Base-by-base conservation (phyloP, 2,329 filamentous ascomycete species). In the Penicillium crustosum region DNA sequence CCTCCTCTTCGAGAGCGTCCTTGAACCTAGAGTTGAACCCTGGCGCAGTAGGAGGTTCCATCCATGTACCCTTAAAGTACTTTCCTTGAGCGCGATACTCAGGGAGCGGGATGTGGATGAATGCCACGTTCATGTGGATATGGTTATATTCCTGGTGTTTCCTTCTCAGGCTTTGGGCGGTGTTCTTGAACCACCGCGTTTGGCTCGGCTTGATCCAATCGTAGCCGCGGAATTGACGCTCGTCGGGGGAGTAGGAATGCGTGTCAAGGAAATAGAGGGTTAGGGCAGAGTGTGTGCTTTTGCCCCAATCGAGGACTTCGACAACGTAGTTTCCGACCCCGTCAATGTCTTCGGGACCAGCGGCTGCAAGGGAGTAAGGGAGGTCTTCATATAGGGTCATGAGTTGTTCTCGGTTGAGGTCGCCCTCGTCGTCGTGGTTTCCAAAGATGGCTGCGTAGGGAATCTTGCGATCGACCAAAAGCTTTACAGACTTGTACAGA, bases 181-280 rank as follows among this genome's bases (percentile, higher is more conserved):
- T 96, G 62, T 85, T 83, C 65, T 86, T 88, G 80, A 99, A 99
- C 94, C 94, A 99, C 55, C 90, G 86, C 58, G 97, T 96, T 75
- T 99, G 94, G 66, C 85, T 92, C 44, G 88, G 88, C 78, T 97
- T 97, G 70, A 99, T 80, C 94, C 94, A 99, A 76, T 97, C 93
- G 72, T 99, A 99, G 48, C 94, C 94, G n/a, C 86, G 85, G 73
- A 87, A 97, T 59, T 90, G 86, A 55, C 87, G 85, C 76, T 97
- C 91, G 70, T 99, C 90, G 0, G 93, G 93, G 6, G 91, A 91
- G 75, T 97, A 96, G 4, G 90, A 83, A 73, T 99, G 94, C 0
- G 93, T 93, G 75, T 99, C 94, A 44, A 99, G 84, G 64, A 99
- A 82, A 76, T 97, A 99, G n/a, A 99, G 81, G 0, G 93, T 97